Conservation (phyloP, 2,329 filamentous ascomycete genomes). For the Arthroderma sp. region DNA sequence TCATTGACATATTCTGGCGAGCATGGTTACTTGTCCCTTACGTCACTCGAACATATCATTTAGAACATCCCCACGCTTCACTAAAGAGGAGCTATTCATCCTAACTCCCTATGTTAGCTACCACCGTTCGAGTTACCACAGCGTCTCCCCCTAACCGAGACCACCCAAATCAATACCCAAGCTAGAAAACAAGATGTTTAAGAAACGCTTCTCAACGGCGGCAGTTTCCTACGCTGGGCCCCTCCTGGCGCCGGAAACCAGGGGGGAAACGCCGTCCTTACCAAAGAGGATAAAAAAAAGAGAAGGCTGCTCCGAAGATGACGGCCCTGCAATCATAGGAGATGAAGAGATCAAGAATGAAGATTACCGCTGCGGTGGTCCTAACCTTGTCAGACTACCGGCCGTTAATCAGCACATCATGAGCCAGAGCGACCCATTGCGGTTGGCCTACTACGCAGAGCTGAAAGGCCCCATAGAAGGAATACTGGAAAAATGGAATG, state of each 20-base stretch:
- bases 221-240: neutral
- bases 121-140: no score
- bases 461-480: neutral
- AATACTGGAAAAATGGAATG: neutral
- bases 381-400: neutral
- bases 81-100: no score
- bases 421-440: neutral
- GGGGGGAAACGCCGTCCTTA: neutral
- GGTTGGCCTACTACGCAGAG: neutral
- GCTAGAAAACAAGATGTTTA: neutral
- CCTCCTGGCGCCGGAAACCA: neutral
- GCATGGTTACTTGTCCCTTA: no score
- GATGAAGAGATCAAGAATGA: neutral
- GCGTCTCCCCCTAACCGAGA: no score
- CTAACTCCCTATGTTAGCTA: no score
- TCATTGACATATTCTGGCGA: no score
- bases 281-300: neutral
- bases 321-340: neutral
- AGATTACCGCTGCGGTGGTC: constrained; percentile 1
- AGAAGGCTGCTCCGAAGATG: neutral
- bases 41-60: no score
- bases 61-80: no score
- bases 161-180: no score
- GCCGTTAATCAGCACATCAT: neutral
- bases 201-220: neutral